These are phyloP conservation scores for Botryotinia calthae DNA, from an alignment of 2,329 filamentous ascomycete species.

Conservation along the genomic window DNA sequence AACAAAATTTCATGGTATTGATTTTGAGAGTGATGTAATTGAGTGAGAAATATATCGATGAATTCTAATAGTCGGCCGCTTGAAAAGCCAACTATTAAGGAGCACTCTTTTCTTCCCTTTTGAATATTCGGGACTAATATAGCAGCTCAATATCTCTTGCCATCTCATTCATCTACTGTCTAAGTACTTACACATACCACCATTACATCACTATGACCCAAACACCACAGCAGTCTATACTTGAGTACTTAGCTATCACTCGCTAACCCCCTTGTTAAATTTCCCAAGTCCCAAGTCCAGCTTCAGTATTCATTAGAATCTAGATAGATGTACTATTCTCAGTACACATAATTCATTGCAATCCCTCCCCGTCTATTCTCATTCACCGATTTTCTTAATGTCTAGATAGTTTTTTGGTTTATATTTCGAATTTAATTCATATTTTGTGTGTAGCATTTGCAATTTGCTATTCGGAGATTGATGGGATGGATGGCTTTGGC, in stretches of 20 bases:
- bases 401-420: neutral
- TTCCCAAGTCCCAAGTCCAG: neutral
- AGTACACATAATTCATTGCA: neutral
- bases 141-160: neutral
- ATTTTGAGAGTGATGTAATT: neutral
- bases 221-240: neutral
- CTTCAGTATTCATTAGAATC: neutral
- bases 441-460: neutral
- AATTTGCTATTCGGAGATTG: neutral
- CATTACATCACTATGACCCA: neutral
- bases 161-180: neutral
- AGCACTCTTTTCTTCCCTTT: neutral
- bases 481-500: neutral
- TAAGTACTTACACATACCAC: neutral
- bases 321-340: too few species aligned
- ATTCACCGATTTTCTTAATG: neutral
- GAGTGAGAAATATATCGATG: neutral
- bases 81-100: too few species aligned
- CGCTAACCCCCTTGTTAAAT: neutral
- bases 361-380: rapidly evolving
- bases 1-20: neutral
- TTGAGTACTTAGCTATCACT: too few species aligned
- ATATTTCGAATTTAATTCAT: too few species aligned
- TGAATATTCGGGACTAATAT: neutral
- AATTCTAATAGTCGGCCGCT: too few species aligned